Percentiles rank a stretch among this genome's conserved stretches.
Conservation (phyloP, 163 green algal species). For the Scenedesmus sp. region DNA sequence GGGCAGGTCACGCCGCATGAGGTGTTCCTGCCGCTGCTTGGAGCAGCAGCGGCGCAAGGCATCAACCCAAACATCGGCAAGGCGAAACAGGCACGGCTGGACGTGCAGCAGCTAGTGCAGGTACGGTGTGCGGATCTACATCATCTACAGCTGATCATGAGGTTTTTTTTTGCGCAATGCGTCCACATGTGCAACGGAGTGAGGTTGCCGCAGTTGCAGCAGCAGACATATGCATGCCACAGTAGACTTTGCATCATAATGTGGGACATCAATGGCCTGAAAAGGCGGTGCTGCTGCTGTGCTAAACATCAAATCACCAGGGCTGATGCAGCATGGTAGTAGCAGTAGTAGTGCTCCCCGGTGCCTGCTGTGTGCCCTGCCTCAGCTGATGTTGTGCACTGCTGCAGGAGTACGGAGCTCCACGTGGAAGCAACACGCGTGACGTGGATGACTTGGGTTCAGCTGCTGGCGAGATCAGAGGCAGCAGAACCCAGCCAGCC, state of each 20-base stretch:
- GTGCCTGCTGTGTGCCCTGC: background rate
- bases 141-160: too few species aligned
- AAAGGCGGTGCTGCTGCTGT: background rate
- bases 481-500: conserved; percentile 1
- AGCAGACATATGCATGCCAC: too few species aligned
- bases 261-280: too few species aligned
- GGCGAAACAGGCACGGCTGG: background rate
- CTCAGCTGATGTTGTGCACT: background rate
- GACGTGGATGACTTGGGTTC: background rate
- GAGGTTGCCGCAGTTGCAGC: too few species aligned
- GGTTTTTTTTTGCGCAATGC: background rate
- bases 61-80: conserved; percentile 54
- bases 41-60: conserved; percentile 33
- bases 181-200: too few species aligned
- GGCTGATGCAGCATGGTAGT: too few species aligned
- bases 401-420: conserved; percentile 26
- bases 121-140: background rate
- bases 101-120: conserved; percentile 44
- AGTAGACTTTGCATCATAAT: too few species aligned
- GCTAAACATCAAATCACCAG: too few species aligned
- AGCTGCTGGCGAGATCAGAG: background rate
- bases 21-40: conserved; percentile 53
- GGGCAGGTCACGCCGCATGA: conserved; percentile 26
- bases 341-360: too few species aligned
- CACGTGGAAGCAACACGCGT: background rate